Percentiles rank a stretch among this genome's conserved stretches.
These are phyloP conservation scores for Croton laevigatus DNA, from an alignment of 441 rosid genomes.

Conservation along the genomic window DNA sequence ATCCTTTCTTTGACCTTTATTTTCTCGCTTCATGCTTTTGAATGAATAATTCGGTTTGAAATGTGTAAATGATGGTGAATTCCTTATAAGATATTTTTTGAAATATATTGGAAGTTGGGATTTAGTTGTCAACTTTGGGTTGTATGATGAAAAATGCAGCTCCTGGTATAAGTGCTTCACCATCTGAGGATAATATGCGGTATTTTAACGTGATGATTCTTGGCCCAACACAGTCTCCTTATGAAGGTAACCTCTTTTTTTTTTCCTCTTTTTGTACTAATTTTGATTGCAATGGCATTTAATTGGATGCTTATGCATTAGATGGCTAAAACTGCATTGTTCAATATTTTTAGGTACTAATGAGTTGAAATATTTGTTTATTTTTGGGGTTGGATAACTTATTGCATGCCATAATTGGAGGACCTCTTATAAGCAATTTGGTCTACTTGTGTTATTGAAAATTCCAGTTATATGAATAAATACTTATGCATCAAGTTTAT, in stretches of 20 bases:
- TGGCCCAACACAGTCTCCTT: slow-evolving; percentile 97
- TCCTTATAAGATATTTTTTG: not conserved
- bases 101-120: not conserved
- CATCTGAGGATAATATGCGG: slow-evolving; percentile 96
- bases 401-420: not conserved
- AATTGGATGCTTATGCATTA: not conserved
- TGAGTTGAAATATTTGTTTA: not conserved
- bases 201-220: slow-evolving; percentile 98
- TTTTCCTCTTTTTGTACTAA: not conserved
- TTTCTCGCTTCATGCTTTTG: not conserved
- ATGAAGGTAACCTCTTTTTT: slow-evolving; percentile 57
- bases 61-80: not conserved
- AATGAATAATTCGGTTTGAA: not conserved
- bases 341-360: too few relatives aligned
- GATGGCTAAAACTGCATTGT: not conserved
- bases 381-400: not conserved
- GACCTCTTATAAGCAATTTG: not conserved
- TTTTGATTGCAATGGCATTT: not conserved
- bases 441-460: not conserved
- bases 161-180: slow-evolving; percentile 96
- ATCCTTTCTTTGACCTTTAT: not conserved
- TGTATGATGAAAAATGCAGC: slow-evolving; percentile 38
- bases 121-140: slow-evolving; percentile 1
- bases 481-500: not conserved
- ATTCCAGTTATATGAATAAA: not conserved